Percentiles rank a stretch among this genome's conserved stretches.
Conservation (phyloP, 2,329 filamentous ascomycete genomes). For the Microsporum ferrugineum region DNA sequence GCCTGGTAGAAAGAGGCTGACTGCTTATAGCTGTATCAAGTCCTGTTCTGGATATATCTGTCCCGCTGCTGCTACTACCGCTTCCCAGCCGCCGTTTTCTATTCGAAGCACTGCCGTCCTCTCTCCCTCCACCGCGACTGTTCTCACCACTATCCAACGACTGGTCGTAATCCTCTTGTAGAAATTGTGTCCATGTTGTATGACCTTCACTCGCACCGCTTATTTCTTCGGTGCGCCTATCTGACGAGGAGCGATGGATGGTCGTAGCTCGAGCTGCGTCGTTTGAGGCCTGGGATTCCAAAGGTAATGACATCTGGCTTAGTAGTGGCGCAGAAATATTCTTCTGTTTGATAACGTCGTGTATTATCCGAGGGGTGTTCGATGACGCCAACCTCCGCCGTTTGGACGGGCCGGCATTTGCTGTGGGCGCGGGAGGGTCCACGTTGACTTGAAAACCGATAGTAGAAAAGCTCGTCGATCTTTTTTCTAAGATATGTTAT, state of each 20-base stretch:
- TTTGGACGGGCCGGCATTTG: slow-evolving; percentile 25
- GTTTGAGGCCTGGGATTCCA: neutral
- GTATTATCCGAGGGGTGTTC: neutral
- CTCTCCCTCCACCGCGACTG: neutral
- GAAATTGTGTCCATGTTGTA: slow-evolving; percentile 10
- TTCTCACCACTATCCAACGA: neutral
- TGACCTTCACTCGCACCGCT: neutral
- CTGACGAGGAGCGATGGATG: neutral
- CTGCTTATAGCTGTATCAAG: neutral
- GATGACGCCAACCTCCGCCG: slow-evolving; percentile 27
- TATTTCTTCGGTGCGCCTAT: neutral
- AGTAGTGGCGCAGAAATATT: neutral
- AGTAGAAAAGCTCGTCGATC: neutral
- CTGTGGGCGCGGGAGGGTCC: slow-evolving; percentile 19
- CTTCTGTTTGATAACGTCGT: neutral
- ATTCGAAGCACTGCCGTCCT: neutral
- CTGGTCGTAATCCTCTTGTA: slow-evolving; percentile 4
- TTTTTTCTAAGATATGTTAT: neutral
- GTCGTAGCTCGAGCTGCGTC: neutral
- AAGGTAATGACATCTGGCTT: neutral
- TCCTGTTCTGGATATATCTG: neutral
- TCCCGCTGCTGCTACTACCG: neutral
- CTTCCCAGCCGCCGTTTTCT: slow-evolving; percentile 9
- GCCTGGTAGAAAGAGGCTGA: neutral
- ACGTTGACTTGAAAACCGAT: slow-evolving; percentile 10